These are phyloP conservation scores for Nakaseomyces nivariensis DNA, from an alignment of 1,139 yeast genomes.

Conservation along the genomic window DNA sequence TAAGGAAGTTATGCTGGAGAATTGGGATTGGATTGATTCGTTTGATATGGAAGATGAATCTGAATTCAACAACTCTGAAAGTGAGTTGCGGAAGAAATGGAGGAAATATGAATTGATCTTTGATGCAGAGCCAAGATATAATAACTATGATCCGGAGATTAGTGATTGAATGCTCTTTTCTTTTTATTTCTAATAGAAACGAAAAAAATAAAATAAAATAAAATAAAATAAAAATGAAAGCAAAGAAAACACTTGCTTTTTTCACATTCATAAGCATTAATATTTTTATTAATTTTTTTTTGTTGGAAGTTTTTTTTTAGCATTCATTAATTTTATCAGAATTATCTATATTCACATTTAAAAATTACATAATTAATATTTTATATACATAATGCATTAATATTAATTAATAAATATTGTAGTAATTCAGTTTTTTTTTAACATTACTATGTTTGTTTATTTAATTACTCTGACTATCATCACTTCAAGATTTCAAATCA, in stretches of 20 bases:
- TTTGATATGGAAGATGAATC: conserved; percentile 35
- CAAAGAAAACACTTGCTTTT: background rate
- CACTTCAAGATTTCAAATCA: background rate
- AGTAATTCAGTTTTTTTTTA: background rate
- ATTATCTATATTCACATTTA: background rate
- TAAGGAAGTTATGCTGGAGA: conserved; percentile 21
- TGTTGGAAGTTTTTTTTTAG: background rate
- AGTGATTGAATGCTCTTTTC: conserved; percentile 18
- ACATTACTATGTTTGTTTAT: too few relatives aligned
- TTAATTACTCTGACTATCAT: too few relatives aligned
- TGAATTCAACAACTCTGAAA: conserved; percentile 22
- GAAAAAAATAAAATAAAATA: too few relatives aligned
- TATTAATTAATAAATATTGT: background rate
- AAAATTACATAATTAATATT: background rate
- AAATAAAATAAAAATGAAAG: background rate
- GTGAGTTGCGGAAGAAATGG: conserved; percentile 29
- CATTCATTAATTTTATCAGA: background rate
- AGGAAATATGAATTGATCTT: conserved; percentile 28
- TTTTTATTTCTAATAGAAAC: too few relatives aligned
- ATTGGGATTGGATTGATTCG: conserved; percentile 42
- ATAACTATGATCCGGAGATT: conserved; percentile 21
- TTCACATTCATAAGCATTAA: background rate
- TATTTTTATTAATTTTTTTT: background rate
- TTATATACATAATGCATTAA: background rate
- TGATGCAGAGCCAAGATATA: conserved; percentile 28